phyloP scores from a whole-genome alignment of 257 asterid genomes.

The Perilla frutescens region DNA sequence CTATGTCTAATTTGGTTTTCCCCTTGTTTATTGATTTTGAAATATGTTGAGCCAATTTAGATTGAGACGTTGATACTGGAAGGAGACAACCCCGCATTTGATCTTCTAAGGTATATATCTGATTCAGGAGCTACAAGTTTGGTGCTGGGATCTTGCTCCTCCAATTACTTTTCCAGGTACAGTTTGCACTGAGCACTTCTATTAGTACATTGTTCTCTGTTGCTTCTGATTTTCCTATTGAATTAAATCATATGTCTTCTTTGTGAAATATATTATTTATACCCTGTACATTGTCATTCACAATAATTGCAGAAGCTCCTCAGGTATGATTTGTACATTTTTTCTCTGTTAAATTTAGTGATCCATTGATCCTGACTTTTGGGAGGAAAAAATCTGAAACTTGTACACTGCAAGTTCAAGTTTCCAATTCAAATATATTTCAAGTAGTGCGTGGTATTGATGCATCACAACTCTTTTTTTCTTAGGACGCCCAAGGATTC shows the following conservation, averaged over 20 bases:
- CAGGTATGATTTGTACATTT: constrained; percentile 6
- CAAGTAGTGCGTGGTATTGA: constrained; percentile 27
- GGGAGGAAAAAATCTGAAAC: constrained; percentile 9
- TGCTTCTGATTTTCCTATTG: constrained; percentile 6
- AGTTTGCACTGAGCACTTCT: constrained; percentile 20
- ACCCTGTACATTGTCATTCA: background rate
- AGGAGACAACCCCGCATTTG: constrained; percentile 76
- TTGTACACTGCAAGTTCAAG: constrained; percentile 13
- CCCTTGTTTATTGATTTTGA: constrained; percentile 29
- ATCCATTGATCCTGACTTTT: background rate
- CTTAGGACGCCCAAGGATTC: constrained; percentile 62
- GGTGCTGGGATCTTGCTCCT: constrained; percentile 79
- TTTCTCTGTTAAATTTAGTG: background rate
- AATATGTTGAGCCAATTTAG: constrained; percentile 46
- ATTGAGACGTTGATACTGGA: constrained; percentile 70
- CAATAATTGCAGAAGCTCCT: background rate
- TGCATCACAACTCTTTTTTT: constrained; percentile 33
- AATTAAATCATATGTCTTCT: background rate
- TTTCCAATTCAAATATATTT: constrained; percentile 13
- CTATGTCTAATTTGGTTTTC: constrained; percentile 24
- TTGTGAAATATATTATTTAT: background rate
- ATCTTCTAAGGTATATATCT: constrained; percentile 62
- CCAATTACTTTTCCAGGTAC: constrained; percentile 64
- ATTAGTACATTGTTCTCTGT: constrained; percentile 2
- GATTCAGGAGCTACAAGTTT: constrained; percentile 58